Base-by-base conservation (phyloP, 2,329 filamentous ascomycete genomes). In the Botrytis deweyae region DNA sequence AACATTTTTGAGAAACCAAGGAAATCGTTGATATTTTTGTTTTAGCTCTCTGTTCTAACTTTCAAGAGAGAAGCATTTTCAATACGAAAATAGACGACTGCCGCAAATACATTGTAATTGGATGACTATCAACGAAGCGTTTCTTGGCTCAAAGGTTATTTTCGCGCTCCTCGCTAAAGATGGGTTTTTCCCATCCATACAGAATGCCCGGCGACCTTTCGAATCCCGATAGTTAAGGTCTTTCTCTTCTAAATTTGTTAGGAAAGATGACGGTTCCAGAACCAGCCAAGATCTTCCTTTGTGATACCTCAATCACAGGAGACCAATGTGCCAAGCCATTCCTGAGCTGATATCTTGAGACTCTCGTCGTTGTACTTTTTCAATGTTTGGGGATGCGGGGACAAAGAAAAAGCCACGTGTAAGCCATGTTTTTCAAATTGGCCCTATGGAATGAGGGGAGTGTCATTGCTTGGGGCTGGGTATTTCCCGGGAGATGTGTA, bases 401-500 rank as follows among this genome's bases (percentile, higher is more conserved):
- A 65, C 40, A 65, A 65, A 65, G 63, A 22, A 36, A 25, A 18
- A 61, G 55, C 52, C 67, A 70, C 52, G 63, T 65, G 63, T 46
- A 33, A 65, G 67, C 52, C 67, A 42, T 59, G 49, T 58, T 58
- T 44, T 59, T 9, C 25, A 33, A n/a, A 14, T 22, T 18, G 20
- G 29, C 68, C 68, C 55, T 70, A 70, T 70, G 40, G 42, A 62
- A 29, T 16, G 68, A 33, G 38, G 29, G 58, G 7, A 59, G 49
- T 70, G 58, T 62, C 68, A 70, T 70, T 61, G n/a, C 52, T 70
- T 16, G 42, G 58, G 38, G 22, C 10, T 70, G 58, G 55, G 40
- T 20, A 36, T 36, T 63, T 9, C 20, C 42, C 58, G 40, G 5
- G 5, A 3, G 4, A 7, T 70, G 55, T 22, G 16, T 29, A 64